Conservation (phyloP, 306 rosid genomes). For the Prunus fruticosa region DNA sequence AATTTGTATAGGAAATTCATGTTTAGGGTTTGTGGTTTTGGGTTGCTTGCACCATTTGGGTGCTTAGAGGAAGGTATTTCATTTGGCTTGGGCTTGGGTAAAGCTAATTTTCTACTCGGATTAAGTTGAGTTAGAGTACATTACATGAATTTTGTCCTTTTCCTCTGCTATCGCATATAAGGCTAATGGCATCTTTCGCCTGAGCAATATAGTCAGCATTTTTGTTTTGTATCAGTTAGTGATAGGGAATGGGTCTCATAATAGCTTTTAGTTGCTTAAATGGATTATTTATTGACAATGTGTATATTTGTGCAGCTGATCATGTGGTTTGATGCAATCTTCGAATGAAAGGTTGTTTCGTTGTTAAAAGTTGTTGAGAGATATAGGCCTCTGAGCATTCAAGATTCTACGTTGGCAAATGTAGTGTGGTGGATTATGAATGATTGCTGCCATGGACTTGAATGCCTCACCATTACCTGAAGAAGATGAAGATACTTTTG, state of each 20-base stretch:
- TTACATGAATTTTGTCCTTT: not conserved
- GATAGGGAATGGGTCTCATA: not conserved
- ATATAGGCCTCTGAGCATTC: not conserved
- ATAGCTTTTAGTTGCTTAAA: not conserved
- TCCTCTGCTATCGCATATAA: not conserved
- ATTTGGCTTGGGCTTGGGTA: constrained; percentile 17
- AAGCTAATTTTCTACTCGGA: constrained; percentile 1
- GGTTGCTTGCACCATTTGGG: constrained; percentile 15
- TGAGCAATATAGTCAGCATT: not conserved
- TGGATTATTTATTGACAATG: not conserved
- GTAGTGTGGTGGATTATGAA: constrained; percentile 59
- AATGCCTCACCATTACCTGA: constrained; percentile 96
- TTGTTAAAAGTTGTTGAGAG: not conserved
- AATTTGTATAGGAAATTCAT: constrained; percentile 27
- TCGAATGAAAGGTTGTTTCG: not conserved
- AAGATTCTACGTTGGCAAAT: constrained; percentile 33
- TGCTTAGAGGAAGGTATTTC: constrained; percentile 16
- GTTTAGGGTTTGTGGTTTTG: constrained; percentile 21
- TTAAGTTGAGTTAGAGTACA: constrained; percentile 3
- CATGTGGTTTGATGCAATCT: constrained; percentile 10
- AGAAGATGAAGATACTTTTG: constrained; percentile 84
- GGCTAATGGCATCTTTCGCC: not conserved
- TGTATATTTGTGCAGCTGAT: not conserved
- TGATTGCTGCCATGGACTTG: constrained; percentile 94
- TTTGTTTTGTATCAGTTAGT: not conserved